Conservation (phyloP, 176 grass and related monocot genomes). For the Luzula sylvatica region DNA sequence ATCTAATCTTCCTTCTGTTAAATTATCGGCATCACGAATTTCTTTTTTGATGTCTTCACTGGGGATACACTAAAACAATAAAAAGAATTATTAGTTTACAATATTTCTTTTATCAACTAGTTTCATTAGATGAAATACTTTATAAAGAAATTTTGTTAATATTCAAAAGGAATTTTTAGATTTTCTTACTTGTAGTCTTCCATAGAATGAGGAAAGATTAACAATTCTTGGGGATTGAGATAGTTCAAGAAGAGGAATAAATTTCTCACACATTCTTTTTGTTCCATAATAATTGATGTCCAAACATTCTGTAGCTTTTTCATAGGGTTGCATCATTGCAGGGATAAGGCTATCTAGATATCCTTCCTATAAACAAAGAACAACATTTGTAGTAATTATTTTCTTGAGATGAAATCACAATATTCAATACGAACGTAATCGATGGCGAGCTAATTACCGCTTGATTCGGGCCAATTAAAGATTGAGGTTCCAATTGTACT, state of each 20-base stretch:
- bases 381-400: no score
- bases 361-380: no score
- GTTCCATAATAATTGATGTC: constrained; percentile 46
- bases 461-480: neutral
- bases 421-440: neutral
- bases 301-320: constrained; percentile 18
- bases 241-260: constrained; percentile 35
- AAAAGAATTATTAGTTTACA: neutral
- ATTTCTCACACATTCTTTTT: constrained; percentile 29
- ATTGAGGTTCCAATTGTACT: neutral
- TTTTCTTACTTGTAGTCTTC: no score
- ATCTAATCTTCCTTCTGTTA: constrained; percentile 35
- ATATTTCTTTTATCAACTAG: neutral
- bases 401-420: no score
- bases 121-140: neutral
- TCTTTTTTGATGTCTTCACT: constrained; percentile 33
- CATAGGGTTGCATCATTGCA: neutral
- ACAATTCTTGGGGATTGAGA: constrained; percentile 35
- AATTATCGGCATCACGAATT: constrained; percentile 11
- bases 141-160: neutral
- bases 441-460: neutral
- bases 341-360: neutral
- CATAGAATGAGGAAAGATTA: constrained; percentile 23
- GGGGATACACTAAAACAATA: constrained; percentile 13
- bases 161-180: constrained; percentile 8